phyloP scores from a whole-genome alignment of 116 monocot species.

The Thalassia testudinum region DNA sequence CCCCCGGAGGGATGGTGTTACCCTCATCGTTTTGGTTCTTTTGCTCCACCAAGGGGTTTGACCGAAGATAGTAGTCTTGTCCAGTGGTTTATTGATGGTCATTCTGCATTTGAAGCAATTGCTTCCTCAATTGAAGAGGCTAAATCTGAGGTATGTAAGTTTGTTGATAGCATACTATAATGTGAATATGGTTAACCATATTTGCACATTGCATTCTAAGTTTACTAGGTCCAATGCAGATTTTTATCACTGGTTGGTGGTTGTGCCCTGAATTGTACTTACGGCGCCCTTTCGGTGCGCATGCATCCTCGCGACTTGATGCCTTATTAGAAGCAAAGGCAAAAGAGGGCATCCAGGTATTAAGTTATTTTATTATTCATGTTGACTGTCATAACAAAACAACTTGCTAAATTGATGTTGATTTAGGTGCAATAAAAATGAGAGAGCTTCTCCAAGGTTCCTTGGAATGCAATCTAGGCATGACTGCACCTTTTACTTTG shows the following conservation, averaged over 20 bases:
- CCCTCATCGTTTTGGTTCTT: slow-evolving; percentile 92
- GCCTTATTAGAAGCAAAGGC: slow-evolving; percentile 71
- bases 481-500: too few species aligned
- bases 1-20: slow-evolving; percentile 91
- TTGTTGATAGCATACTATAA: too few species aligned
- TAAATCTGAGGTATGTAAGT: slow-evolving; percentile 71
- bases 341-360: slow-evolving; percentile 93
- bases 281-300: slow-evolving; percentile 59
- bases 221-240: slow-evolving; percentile 25
- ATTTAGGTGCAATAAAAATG: too few species aligned
- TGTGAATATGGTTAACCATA: not conserved
- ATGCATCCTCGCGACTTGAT: slow-evolving; percentile 71
- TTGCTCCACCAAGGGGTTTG: slow-evolving; percentile 85
- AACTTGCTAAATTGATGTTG: too few species aligned
- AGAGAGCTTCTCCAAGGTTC: too few species aligned
- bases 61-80: slow-evolving; percentile 72
- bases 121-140: slow-evolving; percentile 86
- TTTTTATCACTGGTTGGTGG: slow-evolving; percentile 98
- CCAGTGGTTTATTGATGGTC: slow-evolving; percentile 93
- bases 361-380: not conserved
- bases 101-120: slow-evolving; percentile 94
- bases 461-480: too few species aligned
- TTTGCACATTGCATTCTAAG: not conserved
- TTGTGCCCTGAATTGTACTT: slow-evolving; percentile 91
- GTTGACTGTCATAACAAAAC: too few species aligned